Evolutionary conservation across 2,329 filamentous ascomycete genomes (phyloP).

Genomic region (Phialophora tarda): DNA sequence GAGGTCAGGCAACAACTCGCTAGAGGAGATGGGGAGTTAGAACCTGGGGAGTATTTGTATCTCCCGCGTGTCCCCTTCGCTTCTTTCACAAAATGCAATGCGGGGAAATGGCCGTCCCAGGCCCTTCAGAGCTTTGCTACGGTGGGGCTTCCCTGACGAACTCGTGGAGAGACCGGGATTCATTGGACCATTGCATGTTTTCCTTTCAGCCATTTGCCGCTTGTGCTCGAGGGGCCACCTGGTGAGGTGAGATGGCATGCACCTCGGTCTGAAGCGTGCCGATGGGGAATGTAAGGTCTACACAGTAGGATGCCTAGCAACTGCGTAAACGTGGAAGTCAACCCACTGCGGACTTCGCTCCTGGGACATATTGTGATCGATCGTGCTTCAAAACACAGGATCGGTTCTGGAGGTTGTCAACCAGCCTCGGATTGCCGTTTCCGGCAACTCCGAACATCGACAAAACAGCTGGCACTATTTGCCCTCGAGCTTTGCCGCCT

Average conservation of each 20-base stretch:
- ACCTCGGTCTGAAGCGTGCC: slow-evolving; percentile 16
- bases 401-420: neutral
- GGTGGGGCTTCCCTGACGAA: slow-evolving; percentile 16
- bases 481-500: neutral
- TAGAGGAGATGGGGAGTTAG: slow-evolving; percentile 3
- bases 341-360: neutral
- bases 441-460: neutral
- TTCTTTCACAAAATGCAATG: slow-evolving; percentile 17
- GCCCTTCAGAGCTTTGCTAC: slow-evolving; percentile 7
- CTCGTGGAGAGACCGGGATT: slow-evolving; percentile 15
- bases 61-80: slow-evolving; percentile 8
- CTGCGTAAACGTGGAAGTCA: neutral
- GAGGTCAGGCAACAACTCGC: slow-evolving; percentile 4
- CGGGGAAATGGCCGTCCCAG: slow-evolving; percentile 19
- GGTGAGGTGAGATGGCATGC: slow-evolving; percentile 18
- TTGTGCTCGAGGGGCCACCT: slow-evolving; percentile 11
- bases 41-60: slow-evolving; percentile 13
- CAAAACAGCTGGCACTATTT: neutral
- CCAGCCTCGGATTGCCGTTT: slow-evolving; percentile 15
- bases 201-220: slow-evolving; percentile 23
- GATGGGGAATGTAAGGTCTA: neutral
- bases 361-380: neutral
- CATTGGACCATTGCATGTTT: neutral
- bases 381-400: neutral
- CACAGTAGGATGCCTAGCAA: neutral